phyloP scores from a whole-genome alignment of 768 basidiomycete genomes.

The Trametopsis cervina region DNA sequence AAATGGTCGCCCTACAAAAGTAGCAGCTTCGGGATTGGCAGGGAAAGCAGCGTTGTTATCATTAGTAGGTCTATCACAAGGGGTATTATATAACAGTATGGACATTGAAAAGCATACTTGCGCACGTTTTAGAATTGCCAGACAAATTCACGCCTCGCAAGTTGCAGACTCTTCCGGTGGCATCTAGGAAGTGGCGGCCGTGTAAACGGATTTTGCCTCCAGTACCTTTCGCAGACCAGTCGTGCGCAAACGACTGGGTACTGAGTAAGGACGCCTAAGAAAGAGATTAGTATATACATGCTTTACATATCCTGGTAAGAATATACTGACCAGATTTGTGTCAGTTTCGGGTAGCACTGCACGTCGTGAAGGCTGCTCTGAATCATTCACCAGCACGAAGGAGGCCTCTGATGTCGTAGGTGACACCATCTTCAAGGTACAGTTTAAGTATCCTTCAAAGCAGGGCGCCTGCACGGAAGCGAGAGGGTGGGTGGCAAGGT shows the following conservation, averaged over 20 bases:
- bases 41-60: conserved; percentile 67
- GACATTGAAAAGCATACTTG: conserved; percentile 8
- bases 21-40: conserved; percentile 52
- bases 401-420: conserved; percentile 10
- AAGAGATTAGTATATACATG: neutral
- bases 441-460: no score
- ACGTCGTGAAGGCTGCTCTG: conserved; percentile 1
- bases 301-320: neutral
- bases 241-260: conserved; percentile 50
- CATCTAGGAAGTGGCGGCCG: conserved; percentile 81
- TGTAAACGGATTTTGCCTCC: conserved; percentile 49
- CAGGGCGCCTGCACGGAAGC: no score
- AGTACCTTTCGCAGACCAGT: conserved; percentile 57
- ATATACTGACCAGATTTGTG: neutral
- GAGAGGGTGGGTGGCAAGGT: no score
- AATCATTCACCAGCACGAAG: conserved; percentile 11
- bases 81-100: no score
- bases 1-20: conserved; percentile 89
- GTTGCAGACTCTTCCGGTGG: conserved; percentile 69
- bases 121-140: conserved; percentile 77
- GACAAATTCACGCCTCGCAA: conserved; percentile 84
- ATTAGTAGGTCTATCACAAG: conserved; percentile 51
- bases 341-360: neutral
- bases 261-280: neutral
- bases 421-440: conserved; percentile 1